Percentiles rank a stretch among this genome's conserved stretches.
phyloP scores from a whole-genome alignment of 306 rosid genomes.

The Trifolium pratense region DNA sequence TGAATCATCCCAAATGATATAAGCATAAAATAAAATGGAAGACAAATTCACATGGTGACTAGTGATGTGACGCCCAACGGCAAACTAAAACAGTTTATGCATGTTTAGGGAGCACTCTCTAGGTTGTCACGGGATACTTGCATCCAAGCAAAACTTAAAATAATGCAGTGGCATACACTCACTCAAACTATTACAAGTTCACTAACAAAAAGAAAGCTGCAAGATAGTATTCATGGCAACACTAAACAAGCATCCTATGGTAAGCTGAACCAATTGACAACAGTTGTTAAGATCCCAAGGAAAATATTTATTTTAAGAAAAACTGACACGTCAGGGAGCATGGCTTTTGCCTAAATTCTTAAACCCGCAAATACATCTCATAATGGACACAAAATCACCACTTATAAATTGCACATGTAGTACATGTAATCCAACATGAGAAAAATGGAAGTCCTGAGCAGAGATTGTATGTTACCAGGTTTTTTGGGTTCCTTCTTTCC shows the following conservation, averaged over 20 bases:
- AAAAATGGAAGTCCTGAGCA: slow-evolving; percentile 16
- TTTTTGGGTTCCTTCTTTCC: slow-evolving; percentile 55
- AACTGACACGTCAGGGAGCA: neutral
- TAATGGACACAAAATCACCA: slow-evolving; percentile 16
- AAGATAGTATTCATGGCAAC: neutral
- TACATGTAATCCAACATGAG: slow-evolving; percentile 27
- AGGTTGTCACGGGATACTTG: neutral
- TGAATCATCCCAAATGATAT: neutral
- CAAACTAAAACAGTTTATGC: neutral
- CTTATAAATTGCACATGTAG: slow-evolving; percentile 30
- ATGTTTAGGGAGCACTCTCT: neutral
- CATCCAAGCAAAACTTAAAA: slow-evolving; percentile 1
- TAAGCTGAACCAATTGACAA: neutral
- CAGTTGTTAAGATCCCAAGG: neutral
- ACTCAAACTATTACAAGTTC: neutral
- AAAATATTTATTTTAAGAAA: neutral
- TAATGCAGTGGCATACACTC: neutral
- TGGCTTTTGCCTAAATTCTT: slow-evolving; percentile 9
- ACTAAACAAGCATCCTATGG: neutral
- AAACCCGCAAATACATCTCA: slow-evolving; percentile 19
- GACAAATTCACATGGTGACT: neutral
- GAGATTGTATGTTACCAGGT: slow-evolving; percentile 61
- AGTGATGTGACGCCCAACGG: neutral
- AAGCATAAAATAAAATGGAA: neutral
- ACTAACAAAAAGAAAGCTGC: neutral